Evolutionary conservation across 2,329 filamentous ascomycete species (phyloP), one percentile per base, ranked within the genome.

Genomic region (Neonectria punicea): DNA sequence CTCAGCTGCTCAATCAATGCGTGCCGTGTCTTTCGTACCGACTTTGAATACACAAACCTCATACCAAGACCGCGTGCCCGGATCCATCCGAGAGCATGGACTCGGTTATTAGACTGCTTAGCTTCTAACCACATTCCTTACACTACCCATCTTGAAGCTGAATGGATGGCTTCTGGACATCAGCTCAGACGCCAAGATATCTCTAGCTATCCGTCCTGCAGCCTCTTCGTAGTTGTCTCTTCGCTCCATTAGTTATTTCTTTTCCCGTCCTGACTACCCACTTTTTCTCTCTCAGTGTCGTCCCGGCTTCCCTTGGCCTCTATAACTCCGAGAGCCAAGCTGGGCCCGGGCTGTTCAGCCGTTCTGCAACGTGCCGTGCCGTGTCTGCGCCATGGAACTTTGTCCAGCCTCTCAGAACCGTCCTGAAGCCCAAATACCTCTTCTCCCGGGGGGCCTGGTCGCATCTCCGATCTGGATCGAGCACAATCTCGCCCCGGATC

Each of bases 291-390:
- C n/a, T 25, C 5, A 18, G 8, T 9, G 20, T 16, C 20, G 28
- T 14, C 30, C 50, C 30, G 46, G 46, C 10, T 41, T 32, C 32
- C n/a, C 41, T 32, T 58, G 43, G 18, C 16, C 32, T 62, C 20
- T 16, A n/a, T 11, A n/a, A 57, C 47, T 58, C 47, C 39, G 34
- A 22, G 36, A 49, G 25, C 30, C 44, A 14, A 60, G 39, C 44
- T 16, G 30, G n/a, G 44, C 51, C 46, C 49, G 49, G n/a, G 30
- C 6, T 34, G 30, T 5, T 34, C 56, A 54, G 36, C 56, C 44
- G 11, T 22, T 56, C 56, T 60, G 56, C 53, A 39, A 16, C 44
- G 36, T 55, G 32, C 61, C 61, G 56, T 34, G 18, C 28, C n/a
- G 43, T 36, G 28, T 32, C 43, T 44, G 20, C 44, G 32, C 51